Evolutionary conservation across 805 yeast genomes (phyloP).

Genomic region (Phaffomyces opuntiae): DNA sequence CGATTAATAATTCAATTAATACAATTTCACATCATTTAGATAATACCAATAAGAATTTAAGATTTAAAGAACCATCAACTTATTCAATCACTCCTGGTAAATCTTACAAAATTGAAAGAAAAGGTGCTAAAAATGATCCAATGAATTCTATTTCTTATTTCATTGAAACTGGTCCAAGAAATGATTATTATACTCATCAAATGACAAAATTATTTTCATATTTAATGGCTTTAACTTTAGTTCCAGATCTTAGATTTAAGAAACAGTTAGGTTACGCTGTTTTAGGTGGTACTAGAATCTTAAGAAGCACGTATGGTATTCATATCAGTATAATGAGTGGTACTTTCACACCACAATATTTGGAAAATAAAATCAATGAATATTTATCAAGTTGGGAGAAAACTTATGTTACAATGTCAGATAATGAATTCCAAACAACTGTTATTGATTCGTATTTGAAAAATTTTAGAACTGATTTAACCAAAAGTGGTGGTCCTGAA

Average conservation of each 20-base stretch:
- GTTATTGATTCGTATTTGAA: slow-evolving; percentile 33
- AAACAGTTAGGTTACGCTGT: slow-evolving; percentile 59
- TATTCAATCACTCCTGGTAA: slow-evolving; percentile 30
- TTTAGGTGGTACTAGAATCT: slow-evolving; percentile 45
- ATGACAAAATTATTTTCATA: slow-evolving; percentile 41
- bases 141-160: slow-evolving; percentile 46
- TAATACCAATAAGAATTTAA: neutral
- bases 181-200: slow-evolving; percentile 27
- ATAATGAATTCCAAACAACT: slow-evolving; percentile 27
- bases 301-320: slow-evolving; percentile 49
- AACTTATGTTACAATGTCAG: slow-evolving; percentile 25
- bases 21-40: slow-evolving; percentile 23
- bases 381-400: slow-evolving; percentile 37
- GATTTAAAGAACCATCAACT: slow-evolving; percentile 31
- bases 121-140: slow-evolving; percentile 38
- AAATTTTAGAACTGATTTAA: slow-evolving; percentile 10
- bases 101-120: slow-evolving; percentile 27
- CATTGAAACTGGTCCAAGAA: slow-evolving; percentile 49
- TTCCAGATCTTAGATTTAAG: slow-evolving; percentile 43
- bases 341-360: slow-evolving; percentile 30
- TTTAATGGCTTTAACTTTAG: slow-evolving; percentile 36
- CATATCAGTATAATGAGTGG: slow-evolving; percentile 54
- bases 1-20: slow-evolving; percentile 20
- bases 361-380: slow-evolving; percentile 42
- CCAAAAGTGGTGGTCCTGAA: slow-evolving; percentile 26